Percentiles rank a stretch among this genome's conserved stretches.
phyloP scores from a whole-genome alignment of 495 filamentous ascomycete species.

The Aspergillus sclerotioniger region DNA sequence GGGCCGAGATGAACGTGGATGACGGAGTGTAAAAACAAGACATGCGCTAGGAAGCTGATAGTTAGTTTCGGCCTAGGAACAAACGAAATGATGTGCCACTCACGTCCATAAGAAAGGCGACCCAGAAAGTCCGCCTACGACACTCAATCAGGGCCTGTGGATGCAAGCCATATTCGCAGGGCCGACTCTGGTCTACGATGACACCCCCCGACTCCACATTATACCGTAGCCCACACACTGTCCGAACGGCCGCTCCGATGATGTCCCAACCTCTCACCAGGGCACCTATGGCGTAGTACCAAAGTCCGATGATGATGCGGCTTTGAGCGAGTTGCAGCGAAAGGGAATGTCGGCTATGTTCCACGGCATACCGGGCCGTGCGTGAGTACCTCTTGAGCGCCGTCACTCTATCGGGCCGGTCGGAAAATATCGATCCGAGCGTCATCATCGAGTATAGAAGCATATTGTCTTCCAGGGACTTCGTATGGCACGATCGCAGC shows the following conservation, averaged over 20 bases:
- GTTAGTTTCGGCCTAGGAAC: not conserved
- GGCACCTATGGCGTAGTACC: slow-evolving; percentile 59
- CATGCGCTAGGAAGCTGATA: slow-evolving; percentile 41
- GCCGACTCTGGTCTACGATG: slow-evolving; percentile 40
- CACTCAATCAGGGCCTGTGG: slow-evolving; percentile 60
- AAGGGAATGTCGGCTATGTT: slow-evolving; percentile 46
- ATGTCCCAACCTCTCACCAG: slow-evolving; percentile 58
- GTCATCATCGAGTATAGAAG: slow-evolving; percentile 65
- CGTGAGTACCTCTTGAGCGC: slow-evolving; percentile 51
- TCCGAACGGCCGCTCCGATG: slow-evolving; percentile 56
- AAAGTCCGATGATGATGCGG: slow-evolving; percentile 60
- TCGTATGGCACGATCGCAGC: slow-evolving; percentile 49
- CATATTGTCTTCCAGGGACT: slow-evolving; percentile 66
- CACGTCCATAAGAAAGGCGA: slow-evolving; percentile 60
- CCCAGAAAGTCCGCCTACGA: slow-evolving; percentile 66
- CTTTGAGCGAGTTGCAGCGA: slow-evolving; percentile 62
- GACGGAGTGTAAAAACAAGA: slow-evolving; percentile 54
- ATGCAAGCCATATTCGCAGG: slow-evolving; percentile 56
- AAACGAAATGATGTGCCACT: slow-evolving; percentile 21
- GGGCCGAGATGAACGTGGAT: slow-evolving; percentile 38
- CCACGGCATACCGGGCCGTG: slow-evolving; percentile 58
- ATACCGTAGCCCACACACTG: slow-evolving; percentile 54
- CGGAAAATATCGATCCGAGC: slow-evolving; percentile 56
- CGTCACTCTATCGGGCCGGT: slow-evolving; percentile 45
- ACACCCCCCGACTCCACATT: slow-evolving; percentile 59